These are phyloP conservation scores for Schizosaccharomyces versatilis DNA, from an alignment of 1,139 yeast genomes.

Conservation along the genomic window DNA sequence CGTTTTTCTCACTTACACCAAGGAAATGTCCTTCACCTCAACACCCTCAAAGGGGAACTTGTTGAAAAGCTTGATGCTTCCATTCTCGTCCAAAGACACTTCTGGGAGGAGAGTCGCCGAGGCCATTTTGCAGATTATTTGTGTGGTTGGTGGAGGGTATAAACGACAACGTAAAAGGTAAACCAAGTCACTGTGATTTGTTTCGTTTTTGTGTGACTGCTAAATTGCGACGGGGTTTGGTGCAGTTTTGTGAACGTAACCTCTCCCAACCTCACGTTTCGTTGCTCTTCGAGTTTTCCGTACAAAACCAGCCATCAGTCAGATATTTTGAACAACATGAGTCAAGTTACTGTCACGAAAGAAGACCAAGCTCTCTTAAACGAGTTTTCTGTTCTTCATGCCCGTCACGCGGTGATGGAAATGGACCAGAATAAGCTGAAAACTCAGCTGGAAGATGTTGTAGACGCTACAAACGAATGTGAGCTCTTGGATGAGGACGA, in stretches of 20 bases:
- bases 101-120: not conserved
- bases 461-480: constrained; percentile 64
- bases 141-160: too few relatives aligned
- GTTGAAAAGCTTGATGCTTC: constrained; percentile 46
- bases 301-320: too few relatives aligned
- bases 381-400: not conserved
- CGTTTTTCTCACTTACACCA: constrained; percentile 20
- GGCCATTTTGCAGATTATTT: not conserved
- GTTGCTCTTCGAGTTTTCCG: too few relatives aligned
- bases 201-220: too few relatives aligned
- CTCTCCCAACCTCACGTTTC: too few relatives aligned
- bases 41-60: constrained; percentile 91
- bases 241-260: too few relatives aligned
- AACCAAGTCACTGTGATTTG: too few relatives aligned
- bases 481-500: constrained; percentile 72
- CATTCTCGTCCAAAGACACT: constrained; percentile 1
- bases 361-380: not conserved
- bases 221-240: too few relatives aligned
- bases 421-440: not conserved
- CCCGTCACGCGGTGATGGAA: not conserved
- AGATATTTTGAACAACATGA: not conserved
- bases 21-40: constrained; percentile 91
- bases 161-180: too few relatives aligned
- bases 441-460: constrained; percentile 40
- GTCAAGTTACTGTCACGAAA: not conserved